Base-by-base conservation (phyloP, 768 basidiomycete species). In the Rhodotorula kratochvilovae region DNA sequence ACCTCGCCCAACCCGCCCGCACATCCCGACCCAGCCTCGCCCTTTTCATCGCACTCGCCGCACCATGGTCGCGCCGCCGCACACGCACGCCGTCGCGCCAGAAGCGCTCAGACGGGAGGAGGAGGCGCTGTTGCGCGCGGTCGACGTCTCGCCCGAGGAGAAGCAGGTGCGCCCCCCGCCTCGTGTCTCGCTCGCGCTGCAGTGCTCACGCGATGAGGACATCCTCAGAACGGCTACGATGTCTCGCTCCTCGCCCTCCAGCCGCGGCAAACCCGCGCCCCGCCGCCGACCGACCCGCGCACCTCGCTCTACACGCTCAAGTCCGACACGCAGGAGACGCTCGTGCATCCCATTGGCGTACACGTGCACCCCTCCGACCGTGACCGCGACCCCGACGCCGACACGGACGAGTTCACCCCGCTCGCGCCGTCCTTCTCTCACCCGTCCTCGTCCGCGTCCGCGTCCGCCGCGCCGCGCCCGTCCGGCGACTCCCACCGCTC, bases 151-250 rank as follows among this genome's bases (percentile, higher is more conserved):
- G 45, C n/a, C 23, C 2, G 43, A 31, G n/a, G 59, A 61, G 6
- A n/a, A 43, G 42, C 59, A 48, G 59, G 59, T 61, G 17, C n/a
- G 59, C n/a, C 42, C 12, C n/a, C 25, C 48, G 21, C 58, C n/a
- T 42, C 31, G 15, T 46, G 5, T 12, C 17, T 27, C 42, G 3
- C 31, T 6, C 27, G 5, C 36, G 23, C 23, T 36, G 21, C 31
- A 6, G 29, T n/a, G 43, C 43, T 42, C 1, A 25, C 29, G 3
- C 43, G 39, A 13, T 29, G 13, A 19, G 43, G n/a, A 19, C 43
- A 17, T 23, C 23, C 23, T 5, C 43, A 66, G 65, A 39, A 66
- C 25, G 65, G 65, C 23, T 66, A 66, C 54, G 65, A 66, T 50
- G 50, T 58, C n/a, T 58, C 55, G 11, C 45, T 66, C n/a, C 54